phyloP scores from a whole-genome alignment of 805 yeast genomes.

The Monosporozyma aerobia region DNA sequence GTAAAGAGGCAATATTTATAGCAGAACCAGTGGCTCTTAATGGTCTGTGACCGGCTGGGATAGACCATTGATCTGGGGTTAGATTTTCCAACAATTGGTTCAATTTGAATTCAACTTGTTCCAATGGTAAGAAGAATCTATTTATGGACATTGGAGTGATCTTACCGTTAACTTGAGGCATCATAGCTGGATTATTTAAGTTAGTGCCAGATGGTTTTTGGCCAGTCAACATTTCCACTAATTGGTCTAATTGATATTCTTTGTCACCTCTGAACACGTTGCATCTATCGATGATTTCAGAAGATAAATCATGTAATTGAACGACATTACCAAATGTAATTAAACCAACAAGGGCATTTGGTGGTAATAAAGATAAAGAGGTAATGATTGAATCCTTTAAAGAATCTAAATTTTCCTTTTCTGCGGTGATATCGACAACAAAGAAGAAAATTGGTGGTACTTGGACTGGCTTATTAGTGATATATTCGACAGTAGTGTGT shows the following conservation, averaged over 20 bases:
- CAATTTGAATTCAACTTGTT: slow-evolving; percentile 73
- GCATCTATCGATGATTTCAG: slow-evolving; percentile 58
- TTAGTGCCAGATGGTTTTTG: slow-evolving; percentile 36
- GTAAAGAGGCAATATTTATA: slow-evolving; percentile 67
- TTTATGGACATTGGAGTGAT: slow-evolving; percentile 39
- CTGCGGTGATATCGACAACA: slow-evolving; percentile 84
- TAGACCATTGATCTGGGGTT: slow-evolving; percentile 81
- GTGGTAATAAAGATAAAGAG: slow-evolving; percentile 73
- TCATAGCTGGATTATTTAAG: slow-evolving; percentile 1
- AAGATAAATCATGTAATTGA: slow-evolving; percentile 76
- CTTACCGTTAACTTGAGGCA: slow-evolving; percentile 25
- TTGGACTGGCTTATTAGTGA: slow-evolving; percentile 68
- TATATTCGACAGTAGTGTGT: slow-evolving; percentile 76
- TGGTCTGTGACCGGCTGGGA: slow-evolving; percentile 74
- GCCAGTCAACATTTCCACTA: slow-evolving; percentile 55
- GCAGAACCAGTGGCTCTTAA: slow-evolving; percentile 92
- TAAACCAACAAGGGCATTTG: slow-evolving; percentile 80
- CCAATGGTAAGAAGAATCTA: slow-evolving; percentile 65
- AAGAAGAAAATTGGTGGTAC: slow-evolving; percentile 81
- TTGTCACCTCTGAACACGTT: slow-evolving; percentile 84
- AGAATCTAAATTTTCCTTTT: slow-evolving; percentile 75
- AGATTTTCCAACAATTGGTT: slow-evolving; percentile 71
- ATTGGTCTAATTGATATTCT: slow-evolving; percentile 52
- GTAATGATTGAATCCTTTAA: slow-evolving; percentile 72
- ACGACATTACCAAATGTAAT: slow-evolving; percentile 82